These are phyloP conservation scores for Phylloporus sp. DNA, from an alignment of 768 basidiomycete species.

Conservation along the genomic window DNA sequence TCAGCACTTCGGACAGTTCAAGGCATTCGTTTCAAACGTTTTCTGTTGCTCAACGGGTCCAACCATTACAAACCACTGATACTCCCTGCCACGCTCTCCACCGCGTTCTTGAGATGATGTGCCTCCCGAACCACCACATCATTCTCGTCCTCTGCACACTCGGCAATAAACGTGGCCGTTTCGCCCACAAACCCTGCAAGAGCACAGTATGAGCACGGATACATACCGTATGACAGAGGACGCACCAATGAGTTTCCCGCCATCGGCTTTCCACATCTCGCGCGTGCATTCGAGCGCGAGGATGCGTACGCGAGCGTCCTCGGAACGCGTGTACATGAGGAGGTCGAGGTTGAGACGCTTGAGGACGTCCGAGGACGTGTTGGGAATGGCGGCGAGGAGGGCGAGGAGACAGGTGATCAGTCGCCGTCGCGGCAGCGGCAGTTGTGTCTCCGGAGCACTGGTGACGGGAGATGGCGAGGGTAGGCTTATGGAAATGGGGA, in stretches of 20 bases:
- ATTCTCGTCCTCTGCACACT: conserved; percentile 86
- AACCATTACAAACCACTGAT: conserved; percentile 31
- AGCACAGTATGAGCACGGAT: neutral
- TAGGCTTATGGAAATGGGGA: conserved; percentile 46
- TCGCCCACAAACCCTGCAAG: conserved; percentile 69
- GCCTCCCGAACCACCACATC: conserved; percentile 73
- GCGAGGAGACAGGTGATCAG: conserved; percentile 19
- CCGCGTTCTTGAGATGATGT: conserved; percentile 62
- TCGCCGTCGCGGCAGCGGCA: conserved; percentile 5
- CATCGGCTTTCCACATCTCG: conserved; percentile 73
- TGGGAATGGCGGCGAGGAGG: conserved; percentile 15
- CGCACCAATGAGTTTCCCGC: conserved; percentile 68
- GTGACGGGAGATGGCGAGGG: neutral
- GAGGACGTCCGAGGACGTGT: conserved; percentile 40
- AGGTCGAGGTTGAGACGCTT: conserved; percentile 80
- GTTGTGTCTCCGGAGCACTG: neutral
- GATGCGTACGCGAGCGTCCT: conserved; percentile 65
- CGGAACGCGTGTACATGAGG: conserved; percentile 87
- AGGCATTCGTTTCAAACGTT: no score
- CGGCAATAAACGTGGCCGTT: conserved; percentile 81
- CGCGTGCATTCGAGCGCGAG: conserved; percentile 66
- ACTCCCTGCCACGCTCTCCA: conserved; percentile 69
- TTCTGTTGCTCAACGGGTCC: no score
- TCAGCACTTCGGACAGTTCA: no score
- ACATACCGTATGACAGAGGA: no score